Evolutionary conservation across 208 protist genomes (phyloP).

Genomic region (Acanthamoeba castellanii): DNA sequence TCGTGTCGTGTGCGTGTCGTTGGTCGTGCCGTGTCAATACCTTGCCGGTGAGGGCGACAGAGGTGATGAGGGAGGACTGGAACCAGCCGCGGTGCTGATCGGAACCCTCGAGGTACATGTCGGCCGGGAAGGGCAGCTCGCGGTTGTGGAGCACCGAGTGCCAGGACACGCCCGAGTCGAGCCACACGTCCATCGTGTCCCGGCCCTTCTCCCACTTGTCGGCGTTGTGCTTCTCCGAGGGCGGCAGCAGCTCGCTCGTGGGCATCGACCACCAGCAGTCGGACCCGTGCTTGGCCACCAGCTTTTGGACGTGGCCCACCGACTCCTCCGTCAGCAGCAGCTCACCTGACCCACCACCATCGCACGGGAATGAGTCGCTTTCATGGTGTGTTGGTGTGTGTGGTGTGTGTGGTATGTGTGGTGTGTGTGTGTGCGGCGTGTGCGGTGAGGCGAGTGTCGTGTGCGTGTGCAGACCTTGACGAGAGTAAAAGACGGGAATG

Average conservation of each 20-base stretch:
- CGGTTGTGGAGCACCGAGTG: constrained; percentile 67
- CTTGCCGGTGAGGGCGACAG: constrained; percentile 60
- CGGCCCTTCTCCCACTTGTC: constrained; percentile 82
- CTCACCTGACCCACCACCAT: constrained; percentile 50
- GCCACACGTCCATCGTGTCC: constrained; percentile 95
- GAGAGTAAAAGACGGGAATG: constrained; percentile 80
- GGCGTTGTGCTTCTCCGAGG: constrained; percentile 48
- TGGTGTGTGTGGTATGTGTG: not conserved
- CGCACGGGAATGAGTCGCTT: not conserved
- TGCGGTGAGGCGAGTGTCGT: not conserved
- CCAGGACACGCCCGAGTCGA: constrained; percentile 92
- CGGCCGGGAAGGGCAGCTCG: constrained; percentile 39
- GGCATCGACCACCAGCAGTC: constrained; percentile 86
- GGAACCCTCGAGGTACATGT: constrained; percentile 88
- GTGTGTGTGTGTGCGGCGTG: not conserved
- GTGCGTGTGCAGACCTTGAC: not conserved
- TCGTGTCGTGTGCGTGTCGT: not conserved
- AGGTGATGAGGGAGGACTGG: constrained; percentile 90
- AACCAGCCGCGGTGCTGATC: constrained; percentile 95
- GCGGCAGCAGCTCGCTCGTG: constrained; percentile 85
- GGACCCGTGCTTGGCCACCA: constrained; percentile 86
- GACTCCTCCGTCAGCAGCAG: constrained; percentile 80
- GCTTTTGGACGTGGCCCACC: constrained; percentile 84
- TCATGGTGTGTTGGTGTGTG: not conserved
- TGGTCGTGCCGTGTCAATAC: not conserved